Base-by-base conservation (phyloP, 768 basidiomycete species). In the Lyophyllum decastes region DNA sequence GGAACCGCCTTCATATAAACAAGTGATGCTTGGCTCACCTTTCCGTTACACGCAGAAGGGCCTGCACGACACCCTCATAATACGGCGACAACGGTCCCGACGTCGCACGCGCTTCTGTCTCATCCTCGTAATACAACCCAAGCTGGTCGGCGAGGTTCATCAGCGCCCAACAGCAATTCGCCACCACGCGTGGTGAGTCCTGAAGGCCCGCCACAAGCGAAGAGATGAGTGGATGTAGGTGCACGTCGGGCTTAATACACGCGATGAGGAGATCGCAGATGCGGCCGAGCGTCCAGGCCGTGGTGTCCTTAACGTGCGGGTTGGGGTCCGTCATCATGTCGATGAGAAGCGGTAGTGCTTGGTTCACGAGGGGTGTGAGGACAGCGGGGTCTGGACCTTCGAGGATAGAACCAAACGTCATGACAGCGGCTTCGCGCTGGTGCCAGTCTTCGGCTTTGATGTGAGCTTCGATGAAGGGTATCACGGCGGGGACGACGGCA, bases 341-440 rank as follows among this genome's bases (percentile, higher is more conserved):
- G 68, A 98, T 94, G 48, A 99, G 82, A 40, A 95, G 87, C 5
- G 94, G 94, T 12, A 99, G 81, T 0, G 97, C 97, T 71, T 98
- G 95, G 61, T 90, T 85, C 61, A 97, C 95, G 44, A 99, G 87
- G 33, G 95, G 94, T 21, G 87, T 89, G 50, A 99, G 85, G 25
- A 94, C 88, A 33, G 76, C 72, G 11, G 94, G 90, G 68, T 98
- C 94, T 2, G 97, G 97, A 1, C 97, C 97, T 61, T 98, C 96
- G 27, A 98, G 84, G 66, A 99, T 98, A 0, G 94, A 95, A 44
- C 96, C 96, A 66, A 98, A 99, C 19, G 95, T 88, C 95, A 98
- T 99, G 55, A 98, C 88, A 5, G 95, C 96, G 0, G 97, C 97
- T 71, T 99, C 97, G 41, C 97, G 93, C 54, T 87, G 80, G 68